Evolutionary conservation across 768 basidiomycete species (phyloP), one percentile per base, ranked within the genome.

Genomic region (Boletus eberwhitei): DNA sequence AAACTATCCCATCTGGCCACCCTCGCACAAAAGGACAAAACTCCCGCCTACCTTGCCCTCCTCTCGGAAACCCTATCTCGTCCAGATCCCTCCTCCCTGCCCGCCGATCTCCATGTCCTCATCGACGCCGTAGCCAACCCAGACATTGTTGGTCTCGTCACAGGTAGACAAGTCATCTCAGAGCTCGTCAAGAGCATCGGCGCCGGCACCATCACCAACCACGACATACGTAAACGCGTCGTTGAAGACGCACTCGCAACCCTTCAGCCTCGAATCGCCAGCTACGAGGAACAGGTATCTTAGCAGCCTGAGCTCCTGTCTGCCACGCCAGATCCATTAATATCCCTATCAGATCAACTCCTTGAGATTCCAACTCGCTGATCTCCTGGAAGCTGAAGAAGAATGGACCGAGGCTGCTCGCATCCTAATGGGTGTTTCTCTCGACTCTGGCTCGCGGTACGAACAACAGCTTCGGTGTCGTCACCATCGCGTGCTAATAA

Each of bases 371-470:
- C 86, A 95, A 65, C 84, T 97, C n/a, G 93, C 96, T 2, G 87
- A 96, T 71, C 76, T 97, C 8, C 77, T 95, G 13, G 93, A 97
- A 66, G 68, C 77, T 4, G 91, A 95, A 50, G 95, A 99, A 69
- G 92, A 93, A 67, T 98, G 93, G 89, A 87, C 86, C 56, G 90
- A 86, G 47, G 93, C 97, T 14, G 97, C 97, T 1, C 85, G 86
- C 48, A 88, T 96, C 35, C 79, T 98, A 39, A 95, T 92, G 83
- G 86, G 87, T 38, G 93, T 98, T 39, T 93, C 93, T 7, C 77
- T 97, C 39, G 96, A 98, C 69, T 88, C 91, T 22, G 86, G 88
- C 29, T 85, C 90, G 67, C 82, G 93, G 95, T 93, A 57, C 62
- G 79, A 64, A 26, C 36, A 21, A 22, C 31, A 0, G 4, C 21